Percentiles rank a stretch among this genome's conserved stretches.
These are phyloP conservation scores for Scheffersomyces stambukii DNA, from an alignment of 1,139 yeast genomes.

Conservation along the genomic window DNA sequence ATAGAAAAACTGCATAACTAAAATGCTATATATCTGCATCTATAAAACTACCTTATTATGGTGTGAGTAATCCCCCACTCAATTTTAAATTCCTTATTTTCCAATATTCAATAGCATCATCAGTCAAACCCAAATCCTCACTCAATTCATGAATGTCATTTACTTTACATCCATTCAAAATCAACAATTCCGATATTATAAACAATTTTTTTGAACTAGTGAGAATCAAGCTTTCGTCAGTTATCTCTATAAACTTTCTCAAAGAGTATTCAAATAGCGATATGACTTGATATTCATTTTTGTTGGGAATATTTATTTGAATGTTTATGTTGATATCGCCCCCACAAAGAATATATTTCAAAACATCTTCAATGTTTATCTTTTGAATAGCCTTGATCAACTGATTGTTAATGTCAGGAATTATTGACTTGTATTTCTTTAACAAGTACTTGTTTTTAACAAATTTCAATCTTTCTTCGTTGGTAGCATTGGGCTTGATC, in stretches of 20 bases:
- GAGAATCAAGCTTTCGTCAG: constrained; percentile 11
- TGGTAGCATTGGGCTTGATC: constrained; percentile 24
- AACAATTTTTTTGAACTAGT: constrained; percentile 31
- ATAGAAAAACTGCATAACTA: too few species aligned
- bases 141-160: constrained; percentile 22
- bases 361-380: constrained; percentile 44
- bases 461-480: constrained; percentile 36
- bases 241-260: constrained; percentile 40
- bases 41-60: too few species aligned
- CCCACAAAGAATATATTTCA: constrained; percentile 46
- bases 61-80: constrained; percentile 11
- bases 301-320: constrained; percentile 21
- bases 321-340: constrained; percentile 42
- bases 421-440: constrained; percentile 30
- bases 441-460: constrained; percentile 49
- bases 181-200: constrained; percentile 69
- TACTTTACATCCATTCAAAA: constrained; percentile 58
- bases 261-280: constrained; percentile 60
- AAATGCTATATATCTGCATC: too few species aligned
- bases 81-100: constrained; percentile 32
- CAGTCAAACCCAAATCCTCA: constrained; percentile 29
- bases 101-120: constrained; percentile 54
- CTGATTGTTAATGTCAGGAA: constrained; percentile 21
- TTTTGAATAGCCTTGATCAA: constrained; percentile 47
- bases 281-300: constrained; percentile 24